Base-by-base conservation (phyloP, 179 eudicot species). In the Pouteria campechiana region DNA sequence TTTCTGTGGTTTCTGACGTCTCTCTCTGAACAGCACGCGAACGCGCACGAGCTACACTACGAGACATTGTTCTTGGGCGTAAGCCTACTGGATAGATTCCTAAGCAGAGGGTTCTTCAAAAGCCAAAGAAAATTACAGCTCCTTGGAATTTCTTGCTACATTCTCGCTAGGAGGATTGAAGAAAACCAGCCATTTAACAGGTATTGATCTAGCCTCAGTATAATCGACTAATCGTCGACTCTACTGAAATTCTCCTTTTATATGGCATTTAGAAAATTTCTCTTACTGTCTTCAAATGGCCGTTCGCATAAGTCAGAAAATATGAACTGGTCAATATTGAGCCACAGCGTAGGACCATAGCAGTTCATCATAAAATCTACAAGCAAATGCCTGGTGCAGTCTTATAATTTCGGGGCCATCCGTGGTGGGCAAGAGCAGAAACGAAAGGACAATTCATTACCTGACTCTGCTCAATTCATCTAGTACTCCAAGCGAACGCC, bases 131-230 rank as follows among this genome's bases (percentile, higher is more conserved):
- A 72, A 65, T 71, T 87, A 47, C 88, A 92, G 71, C 68, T 80
- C 50, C 77, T 76, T 39, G 99, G 92, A 65, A 79, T 92, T 37
- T 76, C 96, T 11, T 92, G 94, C 64, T 80, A 86, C 50, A 66
- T 94, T 17, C 58, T 87, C 55, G 96, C 99, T 44, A 71, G 76
- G 52, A 79, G 99, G 67, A 67, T 92, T 20, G 99, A 87, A 70
- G 99, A 92, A 56, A 87, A 79, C 50, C 99, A 87, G 70, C 96
- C 94, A 43, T 68, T 52, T 62, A 92, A 92, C 68, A 70, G 82
- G 99, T 92, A 60, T 41, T 10, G 34, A 21, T 37, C n/a, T n/a
- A n/a, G n/a, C n/a, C n/a, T n/a, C n/a, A n/a, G n/a, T n/a, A n/a
- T n/a, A n/a, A n/a, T n/a, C n/a, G n/a, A n/a, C n/a, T n/a, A n/a